Percentiles rank a stretch among this genome's conserved stretches.
Evolutionary conservation across 352 stramenopile species (phyloP).

Genomic region (Phytophthora palmivora): DNA sequence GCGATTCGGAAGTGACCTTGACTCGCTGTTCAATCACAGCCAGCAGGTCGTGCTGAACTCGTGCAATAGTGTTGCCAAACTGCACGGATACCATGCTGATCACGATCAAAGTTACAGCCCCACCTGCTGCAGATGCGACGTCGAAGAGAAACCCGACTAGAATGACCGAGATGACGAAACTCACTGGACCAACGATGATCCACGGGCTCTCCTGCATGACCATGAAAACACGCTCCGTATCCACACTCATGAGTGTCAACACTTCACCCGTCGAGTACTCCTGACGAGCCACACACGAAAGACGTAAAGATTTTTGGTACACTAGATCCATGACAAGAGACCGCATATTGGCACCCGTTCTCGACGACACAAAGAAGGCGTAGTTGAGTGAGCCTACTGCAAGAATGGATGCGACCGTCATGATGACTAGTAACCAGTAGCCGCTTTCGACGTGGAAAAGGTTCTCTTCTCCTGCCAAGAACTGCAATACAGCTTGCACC

Average conservation of each 20-base stretch:
- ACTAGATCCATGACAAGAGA: conserved; percentile 38
- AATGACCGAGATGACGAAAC: conserved; percentile 25
- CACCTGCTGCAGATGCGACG: conserved; percentile 2
- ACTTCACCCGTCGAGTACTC: conserved; percentile 35
- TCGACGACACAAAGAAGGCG: conserved; percentile 30
- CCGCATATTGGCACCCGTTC: conserved; percentile 34
- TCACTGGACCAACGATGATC: conserved; percentile 20
- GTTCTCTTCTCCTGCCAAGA: conserved; percentile 18
- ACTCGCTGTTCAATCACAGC: conserved; percentile 70
- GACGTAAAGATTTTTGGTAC: conserved; percentile 63
- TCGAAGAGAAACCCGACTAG: conserved; percentile 34
- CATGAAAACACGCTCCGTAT: conserved; percentile 32
- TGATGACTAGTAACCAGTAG: conserved; percentile 23
- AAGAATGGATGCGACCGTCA: conserved; percentile 22
- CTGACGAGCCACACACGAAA: conserved; percentile 46
- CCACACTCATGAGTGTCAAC: conserved; percentile 26
- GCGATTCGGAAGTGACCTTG: conserved; percentile 91
- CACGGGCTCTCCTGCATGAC: conserved; percentile 26
- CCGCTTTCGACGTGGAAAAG: conserved; percentile 21
- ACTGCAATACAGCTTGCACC: conserved; percentile 26
- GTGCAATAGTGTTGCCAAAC: conserved; percentile 5
- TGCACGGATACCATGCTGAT: conserved; percentile 10
- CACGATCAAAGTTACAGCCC: conserved; percentile 13
- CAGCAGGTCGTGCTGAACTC: conserved; percentile 18
- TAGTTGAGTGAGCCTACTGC: conserved; percentile 30